Evolutionary conservation across 441 rosid species (phyloP).

Genomic region (Codiaeum variegatum): DNA sequence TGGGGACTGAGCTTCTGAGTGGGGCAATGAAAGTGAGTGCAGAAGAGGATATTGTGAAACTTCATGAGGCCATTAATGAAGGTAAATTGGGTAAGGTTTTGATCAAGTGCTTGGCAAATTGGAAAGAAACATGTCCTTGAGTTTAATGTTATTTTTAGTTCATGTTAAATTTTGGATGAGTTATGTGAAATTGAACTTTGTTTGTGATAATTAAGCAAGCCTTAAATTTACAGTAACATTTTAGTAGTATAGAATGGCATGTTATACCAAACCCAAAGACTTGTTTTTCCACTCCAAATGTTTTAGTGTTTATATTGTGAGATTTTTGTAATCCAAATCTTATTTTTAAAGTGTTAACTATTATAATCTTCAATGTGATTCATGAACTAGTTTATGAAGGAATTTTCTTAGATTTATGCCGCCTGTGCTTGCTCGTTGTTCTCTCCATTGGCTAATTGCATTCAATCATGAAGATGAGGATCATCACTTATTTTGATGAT

Average conservation of each 20-base stretch:
- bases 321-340: constrained; percentile 3
- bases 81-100: background rate
- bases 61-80: background rate
- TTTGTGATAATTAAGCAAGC: too few species aligned
- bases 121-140: background rate
- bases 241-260: constrained; percentile 19
- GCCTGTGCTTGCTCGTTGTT: background rate
- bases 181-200: too few species aligned
- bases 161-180: too few species aligned
- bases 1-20: too few species aligned
- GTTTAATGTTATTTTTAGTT: background rate
- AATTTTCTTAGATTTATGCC: background rate
- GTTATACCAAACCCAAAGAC: constrained; percentile 24
- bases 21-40: too few species aligned
- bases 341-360: background rate
- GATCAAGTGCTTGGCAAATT: background rate
- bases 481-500: too few species aligned
- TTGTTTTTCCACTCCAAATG: background rate
- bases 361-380: background rate
- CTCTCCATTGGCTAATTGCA: constrained; percentile 11
- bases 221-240: too few species aligned
- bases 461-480: constrained; percentile 6
- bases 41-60: too few species aligned
- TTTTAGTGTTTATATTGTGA: constrained; percentile 3
- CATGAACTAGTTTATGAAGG: constrained; percentile 11